A percentile compares a stretch with the other conserved stretches of the same genome.
phyloP scores from a whole-genome alignment of 148 eudicot genomes.

The Rhododendron williamsianum region DNA sequence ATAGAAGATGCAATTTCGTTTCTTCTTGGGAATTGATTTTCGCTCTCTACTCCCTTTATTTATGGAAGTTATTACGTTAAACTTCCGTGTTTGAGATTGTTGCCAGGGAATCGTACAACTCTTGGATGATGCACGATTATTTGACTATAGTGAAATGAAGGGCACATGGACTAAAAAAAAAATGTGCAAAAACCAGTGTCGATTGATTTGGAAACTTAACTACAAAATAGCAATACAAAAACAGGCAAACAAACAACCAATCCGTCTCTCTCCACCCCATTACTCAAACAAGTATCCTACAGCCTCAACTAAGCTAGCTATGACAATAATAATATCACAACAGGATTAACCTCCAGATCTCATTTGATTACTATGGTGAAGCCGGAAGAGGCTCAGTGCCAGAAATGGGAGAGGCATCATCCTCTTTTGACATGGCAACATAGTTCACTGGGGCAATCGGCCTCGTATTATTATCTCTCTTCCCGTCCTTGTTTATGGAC shows the following conservation, averaged over 20 bases:
- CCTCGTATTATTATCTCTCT: constrained; percentile 43
- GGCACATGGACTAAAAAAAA: not conserved
- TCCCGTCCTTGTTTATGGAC: constrained; percentile 61
- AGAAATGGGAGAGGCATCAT: constrained; percentile 71
- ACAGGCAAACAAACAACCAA: not conserved
- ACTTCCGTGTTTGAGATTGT: not conserved
- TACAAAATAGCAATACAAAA: not conserved
- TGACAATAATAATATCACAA: constrained; percentile 7
- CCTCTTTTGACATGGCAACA: constrained; percentile 74
- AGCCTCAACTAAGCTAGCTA: constrained; percentile 7
- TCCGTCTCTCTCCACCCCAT: constrained; percentile 10
- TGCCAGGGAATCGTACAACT: not conserved
- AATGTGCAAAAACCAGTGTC: not conserved
- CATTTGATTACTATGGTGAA: constrained; percentile 40
- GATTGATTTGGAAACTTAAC: not conserved
- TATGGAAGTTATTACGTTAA: not conserved
- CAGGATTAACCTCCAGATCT: not conserved
- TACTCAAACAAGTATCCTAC: constrained; percentile 8
- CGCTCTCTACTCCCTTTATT: not conserved
- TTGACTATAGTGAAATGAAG: not conserved
- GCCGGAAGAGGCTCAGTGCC: constrained; percentile 53
- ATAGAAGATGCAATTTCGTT: not conserved
- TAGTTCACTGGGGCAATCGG: constrained; percentile 73
- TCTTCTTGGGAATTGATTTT: not conserved
- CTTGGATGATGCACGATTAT: not conserved